Evolutionary conservation across 176 grass and related monocot genomes (phyloP), one percentile per base, ranked within the genome.

Genomic region (Phoenix dactylifera): DNA sequence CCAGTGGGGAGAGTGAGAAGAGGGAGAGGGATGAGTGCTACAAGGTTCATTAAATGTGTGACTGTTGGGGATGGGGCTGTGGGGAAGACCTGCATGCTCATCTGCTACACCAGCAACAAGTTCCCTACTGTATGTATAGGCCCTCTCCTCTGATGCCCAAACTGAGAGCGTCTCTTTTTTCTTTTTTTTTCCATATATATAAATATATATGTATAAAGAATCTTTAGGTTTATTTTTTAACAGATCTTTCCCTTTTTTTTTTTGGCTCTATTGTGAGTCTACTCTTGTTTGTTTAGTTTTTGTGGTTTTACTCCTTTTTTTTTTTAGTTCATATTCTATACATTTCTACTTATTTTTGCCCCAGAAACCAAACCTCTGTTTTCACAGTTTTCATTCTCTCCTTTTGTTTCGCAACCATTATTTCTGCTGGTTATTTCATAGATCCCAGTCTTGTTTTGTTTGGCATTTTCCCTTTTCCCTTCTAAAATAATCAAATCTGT

Each of bases 81-180:
- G 54, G 94, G 94, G 52, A 99, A 99, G 72, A 99, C 94, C 23
- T 99, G 94, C 82, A 99, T 99, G 94, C 94, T 99, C 68, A 99
- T 99, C 85, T 99, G 94, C 94, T 99, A 99, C 76, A 99, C 94
- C 85, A 92, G 94, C 82, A 99, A 99, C 87, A 99, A 92, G 75
- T 99, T 99, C 63, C 93, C 94, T 53, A 93, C 88, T 28, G 94
- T 98, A 70, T 22, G 74, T 22, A 4, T 30, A 24, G 2, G 25
- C 18, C 23, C 10, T 58, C 28, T 1, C 25, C 24, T 68, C 22
- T 29, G 7, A 20, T 49, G 15, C 74, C 30, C 23, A 59, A 18
- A 7, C 26, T 35, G 0, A 5, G 15, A 10, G 17, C 16, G 58
- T 22, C 7, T 22, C 15, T 17, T 10, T 54, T 4, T 54, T 62